phyloP scores from a whole-genome alignment of 2,329 filamentous ascomycete genomes.

The Nigrospora oryzae region DNA sequence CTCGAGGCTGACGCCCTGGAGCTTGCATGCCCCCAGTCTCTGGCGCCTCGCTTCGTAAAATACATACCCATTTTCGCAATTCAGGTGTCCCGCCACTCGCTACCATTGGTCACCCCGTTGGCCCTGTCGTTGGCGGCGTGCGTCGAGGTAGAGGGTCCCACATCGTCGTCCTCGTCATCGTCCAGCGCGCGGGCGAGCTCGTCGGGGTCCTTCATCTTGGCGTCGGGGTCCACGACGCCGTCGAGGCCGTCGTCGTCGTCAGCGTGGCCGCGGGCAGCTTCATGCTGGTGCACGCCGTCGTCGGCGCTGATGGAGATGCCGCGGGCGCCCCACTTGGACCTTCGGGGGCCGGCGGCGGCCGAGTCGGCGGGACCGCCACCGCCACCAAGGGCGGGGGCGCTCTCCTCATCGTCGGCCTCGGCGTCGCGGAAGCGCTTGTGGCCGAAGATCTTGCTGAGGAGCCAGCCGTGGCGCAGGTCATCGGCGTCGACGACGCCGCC shows the following conservation, averaged over 20 bases:
- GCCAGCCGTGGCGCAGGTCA: conserved; percentile 77
- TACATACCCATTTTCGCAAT: no score
- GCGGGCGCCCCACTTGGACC: conserved; percentile 53
- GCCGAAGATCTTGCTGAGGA: conserved; percentile 72
- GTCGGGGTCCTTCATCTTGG: conserved; percentile 59
- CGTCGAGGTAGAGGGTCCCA: background rate
- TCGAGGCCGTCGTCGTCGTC: conserved; percentile 34
- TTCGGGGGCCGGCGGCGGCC: conserved; percentile 16
- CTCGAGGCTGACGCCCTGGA: no score
- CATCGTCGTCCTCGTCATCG: conserved; percentile 40
- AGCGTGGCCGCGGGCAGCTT: conserved; percentile 25
- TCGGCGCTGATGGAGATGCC: conserved; percentile 62
- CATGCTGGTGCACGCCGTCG: conserved; percentile 45
- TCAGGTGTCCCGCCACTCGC: conserved; percentile 4
- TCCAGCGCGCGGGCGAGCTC: conserved; percentile 53
- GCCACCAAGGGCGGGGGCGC: conserved; percentile 36
- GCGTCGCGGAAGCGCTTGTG: conserved; percentile 39
- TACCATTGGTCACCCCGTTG: conserved; percentile 4
- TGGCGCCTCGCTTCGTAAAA: no score
- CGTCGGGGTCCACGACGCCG: conserved; percentile 47
- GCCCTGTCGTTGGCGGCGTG: background rate
- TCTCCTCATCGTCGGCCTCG: conserved; percentile 55
- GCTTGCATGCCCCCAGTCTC: no score
- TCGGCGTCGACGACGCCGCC: conserved; percentile 87
- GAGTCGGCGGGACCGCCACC: conserved; percentile 13